Percentiles rank a stretch among this genome's conserved stretches.
phyloP scores from a whole-genome alignment of 495 filamentous ascomycete genomes.

The Jackrogersella multiformis region DNA sequence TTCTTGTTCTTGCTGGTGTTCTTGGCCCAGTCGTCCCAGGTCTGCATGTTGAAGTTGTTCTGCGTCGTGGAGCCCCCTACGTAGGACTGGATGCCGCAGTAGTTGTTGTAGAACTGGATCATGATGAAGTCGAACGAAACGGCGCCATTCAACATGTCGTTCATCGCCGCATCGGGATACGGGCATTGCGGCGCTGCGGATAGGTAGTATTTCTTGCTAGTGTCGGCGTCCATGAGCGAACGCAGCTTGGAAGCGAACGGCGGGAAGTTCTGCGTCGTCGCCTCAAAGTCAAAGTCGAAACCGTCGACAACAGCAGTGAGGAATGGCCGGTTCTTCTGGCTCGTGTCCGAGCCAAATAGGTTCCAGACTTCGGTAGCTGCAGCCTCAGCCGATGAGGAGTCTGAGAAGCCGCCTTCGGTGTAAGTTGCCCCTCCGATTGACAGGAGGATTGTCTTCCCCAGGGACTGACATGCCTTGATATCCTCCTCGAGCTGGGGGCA shows the following conservation, averaged over 20 bases:
- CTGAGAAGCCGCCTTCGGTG: slow-evolving; percentile 68
- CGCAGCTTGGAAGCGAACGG: slow-evolving; percentile 67
- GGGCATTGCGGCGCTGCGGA: slow-evolving; percentile 75
- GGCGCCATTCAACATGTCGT: slow-evolving; percentile 62
- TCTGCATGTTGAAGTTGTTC: slow-evolving; percentile 72
- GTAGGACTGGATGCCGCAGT: slow-evolving; percentile 68
- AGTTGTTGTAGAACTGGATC: slow-evolving; percentile 76
- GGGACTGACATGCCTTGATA: slow-evolving; percentile 70
- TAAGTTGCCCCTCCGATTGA: slow-evolving; percentile 74
- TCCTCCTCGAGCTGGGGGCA: slow-evolving; percentile 73
- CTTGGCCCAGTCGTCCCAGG: slow-evolving; percentile 78
- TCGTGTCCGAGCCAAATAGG: slow-evolving; percentile 67
- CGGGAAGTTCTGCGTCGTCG: slow-evolving; percentile 57
- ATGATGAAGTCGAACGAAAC: slow-evolving; percentile 71
- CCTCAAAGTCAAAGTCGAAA: slow-evolving; percentile 76
- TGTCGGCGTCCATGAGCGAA: slow-evolving; percentile 58
- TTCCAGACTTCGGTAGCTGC: slow-evolving; percentile 72
- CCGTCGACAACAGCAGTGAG: slow-evolving; percentile 71
- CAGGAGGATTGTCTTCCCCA: slow-evolving; percentile 73
- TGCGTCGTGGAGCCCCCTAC: slow-evolving; percentile 53
- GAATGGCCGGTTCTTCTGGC: slow-evolving; percentile 66
- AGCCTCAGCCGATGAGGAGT: slow-evolving; percentile 57
- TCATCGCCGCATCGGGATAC: slow-evolving; percentile 68
- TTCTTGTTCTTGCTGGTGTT: slow-evolving; percentile 66
- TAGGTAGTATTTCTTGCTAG: slow-evolving; percentile 64